Evolutionary conservation across 352 stramenopile genomes (phyloP).

Genomic region (Pythium insidiosum): DNA sequence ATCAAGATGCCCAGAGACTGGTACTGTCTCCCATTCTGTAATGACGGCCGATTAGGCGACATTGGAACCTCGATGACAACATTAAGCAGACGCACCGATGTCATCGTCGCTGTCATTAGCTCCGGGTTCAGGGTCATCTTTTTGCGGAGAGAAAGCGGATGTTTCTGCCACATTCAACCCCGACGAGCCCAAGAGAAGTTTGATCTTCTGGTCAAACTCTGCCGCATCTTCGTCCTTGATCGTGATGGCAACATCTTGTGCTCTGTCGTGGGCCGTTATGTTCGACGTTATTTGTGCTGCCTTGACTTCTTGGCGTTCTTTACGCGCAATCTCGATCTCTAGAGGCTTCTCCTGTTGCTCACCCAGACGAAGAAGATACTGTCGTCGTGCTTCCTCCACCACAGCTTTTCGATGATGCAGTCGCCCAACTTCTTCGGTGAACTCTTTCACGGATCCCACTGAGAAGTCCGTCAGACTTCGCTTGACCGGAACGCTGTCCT

Average conservation of each 20-base stretch:
- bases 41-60: too few relatives aligned
- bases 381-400: slow-evolving; percentile 15
- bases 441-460: slow-evolving; percentile 15
- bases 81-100: too few relatives aligned
- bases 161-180: slow-evolving; percentile 9
- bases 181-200: slow-evolving; percentile 28
- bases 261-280: not conserved
- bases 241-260: slow-evolving; percentile 29
- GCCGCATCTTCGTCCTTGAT: slow-evolving; percentile 38
- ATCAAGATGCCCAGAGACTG: too few relatives aligned
- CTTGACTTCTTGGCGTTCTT: not conserved
- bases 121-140: too few relatives aligned
- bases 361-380: slow-evolving; percentile 12
- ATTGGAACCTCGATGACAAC: too few relatives aligned
- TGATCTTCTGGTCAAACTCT: slow-evolving; percentile 9
- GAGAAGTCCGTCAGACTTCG: slow-evolving; percentile 25
- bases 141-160: too few relatives aligned
- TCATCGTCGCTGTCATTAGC: too few relatives aligned
- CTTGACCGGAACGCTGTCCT: slow-evolving; percentile 12
- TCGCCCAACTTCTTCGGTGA: slow-evolving; percentile 15
- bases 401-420: slow-evolving; percentile 18
- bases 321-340: slow-evolving; percentile 31
- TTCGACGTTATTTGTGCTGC: not conserved
- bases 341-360: slow-evolving; percentile 40
- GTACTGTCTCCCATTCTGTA: too few relatives aligned